A percentile compares a stretch with the other conserved stretches of the same genome.
Evolutionary conservation across 495 filamentous ascomycete species (phyloP).

Genomic region (Penicillium cosmopolitanum): DNA sequence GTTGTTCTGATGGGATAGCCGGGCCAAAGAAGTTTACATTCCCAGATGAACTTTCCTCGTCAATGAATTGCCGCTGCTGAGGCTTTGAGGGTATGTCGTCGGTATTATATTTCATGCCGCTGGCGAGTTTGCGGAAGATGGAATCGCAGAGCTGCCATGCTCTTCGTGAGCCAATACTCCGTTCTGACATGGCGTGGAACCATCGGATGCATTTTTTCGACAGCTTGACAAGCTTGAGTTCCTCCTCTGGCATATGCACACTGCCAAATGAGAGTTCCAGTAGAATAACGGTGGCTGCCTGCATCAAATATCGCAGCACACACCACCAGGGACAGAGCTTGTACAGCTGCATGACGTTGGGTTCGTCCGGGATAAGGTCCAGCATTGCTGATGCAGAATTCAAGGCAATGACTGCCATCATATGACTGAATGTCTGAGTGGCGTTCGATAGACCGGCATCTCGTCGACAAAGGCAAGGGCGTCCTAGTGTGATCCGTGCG

Average conservation of each 20-base stretch:
- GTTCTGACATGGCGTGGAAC: slow-evolving; percentile 56
- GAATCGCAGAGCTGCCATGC: slow-evolving; percentile 51
- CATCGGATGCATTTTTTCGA: slow-evolving; percentile 61
- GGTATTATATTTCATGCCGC: slow-evolving; percentile 41
- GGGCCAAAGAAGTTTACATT: background rate
- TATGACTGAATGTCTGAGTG: slow-evolving; percentile 53
- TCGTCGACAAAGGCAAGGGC: slow-evolving; percentile 63
- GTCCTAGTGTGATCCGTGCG: slow-evolving; percentile 58
- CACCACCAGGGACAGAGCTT: slow-evolving; percentile 65
- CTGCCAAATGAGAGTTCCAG: slow-evolving; percentile 62
- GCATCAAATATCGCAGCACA: slow-evolving; percentile 66
- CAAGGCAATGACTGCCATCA: slow-evolving; percentile 56
- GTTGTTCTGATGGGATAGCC: background rate
- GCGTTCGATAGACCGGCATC: slow-evolving; percentile 45
- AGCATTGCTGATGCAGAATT: slow-evolving; percentile 58
- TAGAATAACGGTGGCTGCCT: slow-evolving; percentile 62
- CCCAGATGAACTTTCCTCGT: background rate
- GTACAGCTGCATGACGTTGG: slow-evolving; percentile 52
- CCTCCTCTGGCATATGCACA: slow-evolving; percentile 56
- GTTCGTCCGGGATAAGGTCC: slow-evolving; percentile 52
- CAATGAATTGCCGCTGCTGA: slow-evolving; percentile 14
- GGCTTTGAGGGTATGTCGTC: slow-evolving; percentile 37
- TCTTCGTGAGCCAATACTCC: slow-evolving; percentile 54
- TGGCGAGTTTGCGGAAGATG: slow-evolving; percentile 25
- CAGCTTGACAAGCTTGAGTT: slow-evolving; percentile 46